Evolutionary conservation across 23 red algal genomes (phyloP).

Genomic region (Gracilariopsis chorda): DNA sequence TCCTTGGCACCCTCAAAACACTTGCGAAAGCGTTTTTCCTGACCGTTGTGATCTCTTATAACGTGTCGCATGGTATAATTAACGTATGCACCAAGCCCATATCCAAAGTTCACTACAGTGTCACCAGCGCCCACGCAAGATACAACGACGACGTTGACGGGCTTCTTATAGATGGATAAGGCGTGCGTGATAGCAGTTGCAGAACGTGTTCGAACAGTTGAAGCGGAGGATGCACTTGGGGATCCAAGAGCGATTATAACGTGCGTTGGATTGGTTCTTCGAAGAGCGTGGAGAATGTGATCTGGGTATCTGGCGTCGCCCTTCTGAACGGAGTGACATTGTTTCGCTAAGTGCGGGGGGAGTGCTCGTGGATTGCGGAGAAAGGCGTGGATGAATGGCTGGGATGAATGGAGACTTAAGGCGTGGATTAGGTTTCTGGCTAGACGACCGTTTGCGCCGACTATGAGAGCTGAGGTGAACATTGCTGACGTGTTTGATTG

Average conservation of each 20-base stretch:
- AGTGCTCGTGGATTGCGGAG: conserved; percentile 37
- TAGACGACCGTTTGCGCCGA: conserved; percentile 52
- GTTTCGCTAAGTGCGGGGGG: neutral
- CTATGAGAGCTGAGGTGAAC: conserved; percentile 30
- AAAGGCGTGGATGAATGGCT: conserved; percentile 32
- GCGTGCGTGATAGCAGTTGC: conserved; percentile 14
- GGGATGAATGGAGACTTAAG: neutral
- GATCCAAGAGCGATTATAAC: conserved; percentile 16
- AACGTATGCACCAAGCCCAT: conserved; percentile 8
- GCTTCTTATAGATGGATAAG: neutral
- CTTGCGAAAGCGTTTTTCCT: conserved; percentile 12
- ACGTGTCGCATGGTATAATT: conserved; percentile 13
- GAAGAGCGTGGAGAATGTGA: neutral
- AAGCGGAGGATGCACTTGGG: neutral
- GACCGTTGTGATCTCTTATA: conserved; percentile 23
- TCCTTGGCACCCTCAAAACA: neutral
- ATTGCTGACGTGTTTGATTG: too few relatives aligned
- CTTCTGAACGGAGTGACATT: conserved; percentile 26
- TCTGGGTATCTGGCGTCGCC: conserved; percentile 5
- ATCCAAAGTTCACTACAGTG: conserved; percentile 14
- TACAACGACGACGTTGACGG: conserved; percentile 39
- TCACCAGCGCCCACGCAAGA: conserved; percentile 40
- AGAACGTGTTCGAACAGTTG: neutral
- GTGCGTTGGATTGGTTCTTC: neutral
- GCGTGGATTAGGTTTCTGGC: conserved; percentile 19